phyloP scores from a whole-genome alignment of 2,329 filamentous ascomycete species.

The Myriosclerotinia duriaeana region DNA sequence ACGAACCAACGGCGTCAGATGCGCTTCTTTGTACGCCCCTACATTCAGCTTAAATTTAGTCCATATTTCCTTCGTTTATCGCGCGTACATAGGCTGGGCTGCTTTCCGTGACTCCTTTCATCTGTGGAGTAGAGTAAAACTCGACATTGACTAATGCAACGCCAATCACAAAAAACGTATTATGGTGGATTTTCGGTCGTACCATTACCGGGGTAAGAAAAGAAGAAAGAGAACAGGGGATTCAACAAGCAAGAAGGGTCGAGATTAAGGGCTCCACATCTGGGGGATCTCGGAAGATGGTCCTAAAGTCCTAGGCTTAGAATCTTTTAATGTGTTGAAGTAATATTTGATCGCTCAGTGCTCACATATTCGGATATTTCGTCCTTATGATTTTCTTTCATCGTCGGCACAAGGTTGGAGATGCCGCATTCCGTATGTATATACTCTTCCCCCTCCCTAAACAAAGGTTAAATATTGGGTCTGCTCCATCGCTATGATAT shows the following conservation, averaged over 20 bases:
- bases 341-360: not conserved
- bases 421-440: slow-evolving; percentile 11
- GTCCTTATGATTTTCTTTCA: not conserved
- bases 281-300: slow-evolving; percentile 2
- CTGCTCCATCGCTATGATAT: too few relatives aligned
- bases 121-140: slow-evolving; percentile 4
- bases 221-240: slow-evolving; percentile 5
- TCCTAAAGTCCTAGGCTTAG: not conserved
- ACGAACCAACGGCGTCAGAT: slow-evolving; percentile 19
- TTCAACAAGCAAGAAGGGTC: not conserved
- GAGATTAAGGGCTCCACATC: slow-evolving; percentile 1
- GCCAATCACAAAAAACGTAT: slow-evolving; percentile 12
- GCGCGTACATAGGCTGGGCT: not conserved
- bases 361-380: not conserved
- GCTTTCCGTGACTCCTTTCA: slow-evolving; percentile 5
- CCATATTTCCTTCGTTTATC: not conserved
- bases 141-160: slow-evolving; percentile 16
- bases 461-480: too few relatives aligned
- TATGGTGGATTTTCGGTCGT: slow-evolving; percentile 5
- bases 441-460: not conserved
- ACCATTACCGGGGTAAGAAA: slow-evolving; percentile 1
- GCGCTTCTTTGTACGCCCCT: slow-evolving; percentile 21
- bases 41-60: slow-evolving; percentile 4
- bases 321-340: not conserved
- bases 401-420: not conserved